Conservation (phyloP, 2,329 filamentous ascomycete species). For the Didymosphaeria variabile region DNA sequence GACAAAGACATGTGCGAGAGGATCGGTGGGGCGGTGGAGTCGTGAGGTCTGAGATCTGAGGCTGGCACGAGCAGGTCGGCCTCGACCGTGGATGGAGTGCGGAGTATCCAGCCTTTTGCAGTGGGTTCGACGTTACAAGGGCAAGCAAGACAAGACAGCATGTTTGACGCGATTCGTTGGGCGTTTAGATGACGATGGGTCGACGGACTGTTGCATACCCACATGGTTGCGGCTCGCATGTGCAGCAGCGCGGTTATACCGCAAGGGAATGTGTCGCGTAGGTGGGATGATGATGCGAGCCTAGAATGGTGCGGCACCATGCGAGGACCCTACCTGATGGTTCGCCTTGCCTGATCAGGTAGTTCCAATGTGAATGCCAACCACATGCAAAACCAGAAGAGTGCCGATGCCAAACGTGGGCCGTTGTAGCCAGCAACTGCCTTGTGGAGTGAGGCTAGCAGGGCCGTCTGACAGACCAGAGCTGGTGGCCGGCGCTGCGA, state of each 20-base stretch:
- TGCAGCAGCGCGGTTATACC: background rate
- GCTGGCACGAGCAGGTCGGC: slow-evolving; percentile 4
- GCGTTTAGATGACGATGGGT: slow-evolving; percentile 2
- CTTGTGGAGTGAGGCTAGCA: background rate
- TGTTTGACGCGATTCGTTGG: slow-evolving; percentile 9
- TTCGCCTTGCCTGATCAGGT: background rate
- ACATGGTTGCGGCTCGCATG: background rate
- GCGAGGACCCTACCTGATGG: background rate
- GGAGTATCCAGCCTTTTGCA: slow-evolving; percentile 13
- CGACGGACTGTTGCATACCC: background rate
- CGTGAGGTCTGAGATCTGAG: background rate
- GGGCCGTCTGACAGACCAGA: background rate
- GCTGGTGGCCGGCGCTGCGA: background rate
- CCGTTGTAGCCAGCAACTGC: background rate
- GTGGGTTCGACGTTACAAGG: background rate
- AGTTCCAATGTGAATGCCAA: background rate
- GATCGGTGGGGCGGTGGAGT: slow-evolving; percentile 8
- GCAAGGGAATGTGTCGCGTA: background rate
- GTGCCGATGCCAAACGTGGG: background rate
- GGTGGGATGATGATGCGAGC: slow-evolving; percentile 1
- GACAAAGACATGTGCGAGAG: background rate
- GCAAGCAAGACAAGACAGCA: slow-evolving; percentile 4
- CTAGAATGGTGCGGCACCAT: background rate
- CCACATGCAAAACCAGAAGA: slow-evolving; percentile 4
- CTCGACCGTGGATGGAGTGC: slow-evolving; percentile 15